Evolutionary conservation across 805 yeast genomes (phyloP).

Genomic region (Zygosaccharomyces rouxii): DNA sequence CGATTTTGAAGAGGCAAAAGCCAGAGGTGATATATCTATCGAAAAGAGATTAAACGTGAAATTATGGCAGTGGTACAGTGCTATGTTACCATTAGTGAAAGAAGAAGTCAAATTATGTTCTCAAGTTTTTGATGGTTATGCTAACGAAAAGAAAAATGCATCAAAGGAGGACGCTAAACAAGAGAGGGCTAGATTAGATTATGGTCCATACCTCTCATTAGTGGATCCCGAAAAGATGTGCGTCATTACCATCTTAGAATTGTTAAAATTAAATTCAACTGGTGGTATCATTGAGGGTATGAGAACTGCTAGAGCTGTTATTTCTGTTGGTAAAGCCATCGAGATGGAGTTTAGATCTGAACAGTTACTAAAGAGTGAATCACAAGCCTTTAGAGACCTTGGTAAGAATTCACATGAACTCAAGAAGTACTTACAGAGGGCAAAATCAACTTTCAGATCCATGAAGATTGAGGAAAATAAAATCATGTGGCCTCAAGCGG

Average conservation of each 20-base stretch:
- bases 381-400: constrained; percentile 49
- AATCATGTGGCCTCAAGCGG: constrained; percentile 51
- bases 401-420: constrained; percentile 45
- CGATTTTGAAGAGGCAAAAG: constrained; percentile 62
- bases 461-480: constrained; percentile 37
- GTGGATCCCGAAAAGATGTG: constrained; percentile 76
- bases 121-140: constrained; percentile 34
- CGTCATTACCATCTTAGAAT: constrained; percentile 78
- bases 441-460: constrained; percentile 37
- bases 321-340: constrained; percentile 76
- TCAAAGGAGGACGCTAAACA: constrained; percentile 18
- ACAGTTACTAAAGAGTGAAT: constrained; percentile 53
- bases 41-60: constrained; percentile 64
- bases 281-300: constrained; percentile 77
- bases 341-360: constrained; percentile 81
- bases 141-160: constrained; percentile 1
- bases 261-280: constrained; percentile 67
- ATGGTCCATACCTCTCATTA: constrained; percentile 74
- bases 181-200: constrained; percentile 44
- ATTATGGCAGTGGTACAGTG: constrained; percentile 80
- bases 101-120: constrained; percentile 60
- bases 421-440: constrained; percentile 38
- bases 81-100: constrained; percentile 63
- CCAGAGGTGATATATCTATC: constrained; percentile 52
- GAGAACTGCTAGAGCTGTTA: constrained; percentile 76